These are phyloP conservation scores for Inonotus hispidus DNA, from an alignment of 1,284 basidiomycete genomes.

Conservation along the genomic window DNA sequence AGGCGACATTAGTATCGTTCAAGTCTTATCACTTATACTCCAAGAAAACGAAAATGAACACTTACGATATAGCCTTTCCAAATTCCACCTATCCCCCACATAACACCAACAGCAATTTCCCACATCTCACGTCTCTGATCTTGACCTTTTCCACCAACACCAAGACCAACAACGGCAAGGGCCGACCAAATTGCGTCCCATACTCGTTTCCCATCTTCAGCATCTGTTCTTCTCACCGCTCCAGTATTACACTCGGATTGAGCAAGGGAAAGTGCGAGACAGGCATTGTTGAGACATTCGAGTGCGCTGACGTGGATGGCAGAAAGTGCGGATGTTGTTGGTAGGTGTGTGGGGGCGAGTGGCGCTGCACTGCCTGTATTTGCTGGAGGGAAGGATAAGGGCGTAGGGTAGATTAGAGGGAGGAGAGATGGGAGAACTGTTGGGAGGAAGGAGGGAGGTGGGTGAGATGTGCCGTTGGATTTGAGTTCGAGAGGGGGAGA, in stretches of 20 bases:
- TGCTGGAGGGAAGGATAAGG: conserved; percentile 73
- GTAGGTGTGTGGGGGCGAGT: conserved; percentile 61
- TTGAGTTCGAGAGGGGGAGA: conserved; percentile 24
- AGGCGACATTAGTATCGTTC: background rate
- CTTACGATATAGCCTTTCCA: conserved; percentile 60
- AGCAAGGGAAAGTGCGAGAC: conserved; percentile 58
- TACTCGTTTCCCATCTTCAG: conserved; percentile 43
- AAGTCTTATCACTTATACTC: background rate
- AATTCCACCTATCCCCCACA: conserved; percentile 73
- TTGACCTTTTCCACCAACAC: conserved; percentile 51
- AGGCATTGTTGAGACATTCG: conserved; percentile 88
- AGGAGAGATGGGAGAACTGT: conserved; percentile 58
- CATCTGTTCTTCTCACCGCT: conserved; percentile 34
- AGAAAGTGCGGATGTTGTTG: conserved; percentile 77
- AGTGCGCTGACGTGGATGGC: conserved; percentile 80
- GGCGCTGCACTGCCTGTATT: conserved; percentile 28
- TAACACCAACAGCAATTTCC: conserved; percentile 66
- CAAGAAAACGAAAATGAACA: conserved; percentile 17
- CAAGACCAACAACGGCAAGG: conserved; percentile 51
- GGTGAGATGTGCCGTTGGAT: conserved; percentile 11
- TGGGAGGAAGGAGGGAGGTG: conserved; percentile 37
- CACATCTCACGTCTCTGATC: conserved; percentile 65
- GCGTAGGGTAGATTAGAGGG: conserved; percentile 62
- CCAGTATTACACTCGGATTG: background rate
- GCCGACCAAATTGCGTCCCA: conserved; percentile 61